Conservation (phyloP, 2,329 filamentous ascomycete species). For the Cytospora schulzeri region DNA sequence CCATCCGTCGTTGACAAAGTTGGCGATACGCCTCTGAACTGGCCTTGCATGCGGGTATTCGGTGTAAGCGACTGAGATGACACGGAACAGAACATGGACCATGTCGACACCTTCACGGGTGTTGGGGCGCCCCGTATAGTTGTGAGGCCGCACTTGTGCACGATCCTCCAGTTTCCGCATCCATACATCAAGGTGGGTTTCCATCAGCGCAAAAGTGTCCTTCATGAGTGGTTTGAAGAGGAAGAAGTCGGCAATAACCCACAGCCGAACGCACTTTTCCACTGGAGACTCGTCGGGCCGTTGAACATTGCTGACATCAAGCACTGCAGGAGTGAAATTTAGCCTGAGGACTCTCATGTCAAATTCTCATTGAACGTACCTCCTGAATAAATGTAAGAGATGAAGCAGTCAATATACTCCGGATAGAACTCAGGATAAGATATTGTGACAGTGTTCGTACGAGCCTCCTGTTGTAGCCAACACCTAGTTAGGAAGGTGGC, state of each 20-base stretch:
- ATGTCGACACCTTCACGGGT: too few species aligned
- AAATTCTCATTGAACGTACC: not conserved
- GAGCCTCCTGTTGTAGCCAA: not conserved
- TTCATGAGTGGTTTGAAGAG: not conserved
- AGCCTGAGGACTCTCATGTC: not conserved
- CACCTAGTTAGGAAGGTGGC: not conserved
- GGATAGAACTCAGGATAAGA: not conserved
- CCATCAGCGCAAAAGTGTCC: not conserved
- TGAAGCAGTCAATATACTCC: not conserved
- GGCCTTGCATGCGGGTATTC: not conserved
- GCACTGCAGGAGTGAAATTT: not conserved
- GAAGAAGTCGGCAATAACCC: conserved; percentile 2
- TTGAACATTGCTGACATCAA: not conserved
- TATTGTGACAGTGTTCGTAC: not conserved
- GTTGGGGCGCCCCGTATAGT: too few species aligned
- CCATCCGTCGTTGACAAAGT: not conserved
- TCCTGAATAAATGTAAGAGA: conserved; percentile 10
- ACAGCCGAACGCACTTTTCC: not conserved
- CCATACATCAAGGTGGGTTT: not conserved
- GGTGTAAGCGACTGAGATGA: not conserved
- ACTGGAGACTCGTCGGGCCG: not conserved
- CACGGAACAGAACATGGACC: conserved; percentile 6
- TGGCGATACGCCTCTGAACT: not conserved
- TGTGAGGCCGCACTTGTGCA: too few species aligned
- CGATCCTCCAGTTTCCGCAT: too few species aligned